phyloP scores from a whole-genome alignment of 306 rosid genomes.

The Gleditsia sinensis region DNA sequence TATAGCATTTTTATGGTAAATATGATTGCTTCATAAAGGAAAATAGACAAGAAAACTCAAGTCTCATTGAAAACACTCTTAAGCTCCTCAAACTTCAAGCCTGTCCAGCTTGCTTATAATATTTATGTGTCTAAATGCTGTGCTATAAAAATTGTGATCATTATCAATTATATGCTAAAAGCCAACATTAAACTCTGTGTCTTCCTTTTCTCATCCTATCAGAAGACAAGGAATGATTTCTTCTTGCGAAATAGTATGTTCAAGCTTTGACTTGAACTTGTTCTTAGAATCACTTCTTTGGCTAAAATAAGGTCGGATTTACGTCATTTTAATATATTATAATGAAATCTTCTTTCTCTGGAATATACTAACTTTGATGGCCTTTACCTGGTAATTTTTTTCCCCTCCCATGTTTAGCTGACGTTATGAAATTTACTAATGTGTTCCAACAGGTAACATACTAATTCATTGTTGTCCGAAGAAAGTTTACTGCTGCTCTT shows the following conservation, averaged over 20 bases:
- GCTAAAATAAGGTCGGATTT: slow-evolving; percentile 14
- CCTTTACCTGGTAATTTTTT: background rate
- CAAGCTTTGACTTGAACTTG: background rate
- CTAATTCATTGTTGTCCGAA: background rate
- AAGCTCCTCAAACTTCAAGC: background rate
- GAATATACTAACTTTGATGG: background rate
- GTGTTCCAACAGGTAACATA: background rate
- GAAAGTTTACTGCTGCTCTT: background rate
- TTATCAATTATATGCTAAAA: slow-evolving; percentile 7
- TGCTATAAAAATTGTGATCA: background rate
- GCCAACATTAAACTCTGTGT: background rate
- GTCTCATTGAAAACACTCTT: background rate
- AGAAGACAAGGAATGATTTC: slow-evolving; percentile 17
- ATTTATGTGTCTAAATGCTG: background rate
- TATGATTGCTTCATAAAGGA: background rate
- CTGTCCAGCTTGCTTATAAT: slow-evolving; percentile 4
- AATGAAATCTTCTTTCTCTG: background rate
- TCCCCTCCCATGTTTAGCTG: background rate
- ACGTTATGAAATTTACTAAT: background rate
- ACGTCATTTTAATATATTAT: background rate
- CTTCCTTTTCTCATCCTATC: slow-evolving; percentile 18
- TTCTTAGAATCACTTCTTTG: background rate
- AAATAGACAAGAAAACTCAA: background rate
- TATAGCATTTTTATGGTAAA: background rate
- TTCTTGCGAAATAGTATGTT: background rate